A percentile compares a stretch with the other conserved stretches of the same genome.
phyloP scores from a whole-genome alignment of 2,329 filamentous ascomycete genomes.

The Penicillium sp. region DNA sequence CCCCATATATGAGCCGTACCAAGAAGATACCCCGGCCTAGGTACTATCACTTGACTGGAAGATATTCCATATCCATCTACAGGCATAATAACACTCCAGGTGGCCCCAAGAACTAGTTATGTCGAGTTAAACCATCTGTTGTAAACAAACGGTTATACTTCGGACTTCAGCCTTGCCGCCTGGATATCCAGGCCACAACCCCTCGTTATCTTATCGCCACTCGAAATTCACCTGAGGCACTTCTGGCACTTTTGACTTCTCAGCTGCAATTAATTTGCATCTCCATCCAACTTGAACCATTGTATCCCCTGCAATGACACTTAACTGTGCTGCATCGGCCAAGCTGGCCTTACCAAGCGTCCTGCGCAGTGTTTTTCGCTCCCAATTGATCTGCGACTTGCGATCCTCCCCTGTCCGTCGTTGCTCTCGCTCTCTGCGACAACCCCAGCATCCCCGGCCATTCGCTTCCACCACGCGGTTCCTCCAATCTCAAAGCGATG shows the following conservation, averaged over 20 bases:
- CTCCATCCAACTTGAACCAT: neutral
- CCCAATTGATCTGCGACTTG: constrained; percentile 24
- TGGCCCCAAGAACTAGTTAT: too few relatives aligned
- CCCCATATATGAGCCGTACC: too few relatives aligned
- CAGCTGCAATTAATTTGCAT: too few relatives aligned
- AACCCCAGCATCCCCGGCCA: constrained; percentile 12
- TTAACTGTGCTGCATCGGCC: constrained; percentile 29
- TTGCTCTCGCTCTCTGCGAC: constrained; percentile 5
- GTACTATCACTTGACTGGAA: too few relatives aligned
- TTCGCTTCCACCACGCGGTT: constrained; percentile 10
- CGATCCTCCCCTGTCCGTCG: constrained; percentile 7
- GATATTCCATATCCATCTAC: too few relatives aligned
- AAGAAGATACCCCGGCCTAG: too few relatives aligned
- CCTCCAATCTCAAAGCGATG: constrained; percentile 3
- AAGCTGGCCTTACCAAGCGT: constrained; percentile 30
- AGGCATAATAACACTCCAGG: too few relatives aligned
- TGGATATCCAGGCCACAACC: neutral
- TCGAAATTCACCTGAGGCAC: constrained; percentile 4
- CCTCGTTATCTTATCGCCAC: constrained; percentile 22
- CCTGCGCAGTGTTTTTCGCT: constrained; percentile 29
- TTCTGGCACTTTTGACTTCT: neutral
- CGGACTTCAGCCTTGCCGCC: constrained; percentile 1
- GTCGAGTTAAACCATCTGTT: too few relatives aligned
- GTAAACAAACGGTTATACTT: too few relatives aligned
- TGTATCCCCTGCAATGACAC: constrained; percentile 22